Evolutionary conservation across 2,329 filamentous ascomycete species (phyloP).

Genomic region (Sphaerulina musiva): DNA sequence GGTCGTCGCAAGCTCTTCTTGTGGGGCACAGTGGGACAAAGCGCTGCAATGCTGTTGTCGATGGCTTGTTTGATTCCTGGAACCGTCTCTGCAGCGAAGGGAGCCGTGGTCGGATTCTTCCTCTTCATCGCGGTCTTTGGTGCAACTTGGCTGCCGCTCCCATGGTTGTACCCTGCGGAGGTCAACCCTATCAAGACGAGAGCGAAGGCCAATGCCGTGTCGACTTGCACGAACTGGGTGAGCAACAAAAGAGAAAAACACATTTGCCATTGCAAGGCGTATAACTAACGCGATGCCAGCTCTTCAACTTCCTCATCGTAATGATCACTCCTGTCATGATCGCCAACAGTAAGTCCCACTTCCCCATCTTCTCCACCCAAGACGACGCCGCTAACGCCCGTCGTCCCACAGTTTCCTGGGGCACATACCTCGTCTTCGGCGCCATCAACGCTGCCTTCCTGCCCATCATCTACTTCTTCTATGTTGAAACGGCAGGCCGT

Average conservation of each 20-base stretch:
- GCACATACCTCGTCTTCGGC: conserved; percentile 35
- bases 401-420: conserved; percentile 21
- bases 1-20: conserved; percentile 43
- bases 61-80: conserved; percentile 39
- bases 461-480: conserved; percentile 31
- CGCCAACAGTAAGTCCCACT: conserved; percentile 15
- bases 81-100: conserved; percentile 8
- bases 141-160: conserved; percentile 39
- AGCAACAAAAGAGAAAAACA: conserved; percentile 26
- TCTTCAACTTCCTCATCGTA: conserved; percentile 38
- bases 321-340: conserved; percentile 21
- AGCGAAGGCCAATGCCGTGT: conserved; percentile 49
- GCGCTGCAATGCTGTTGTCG: conserved; percentile 48
- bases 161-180: conserved; percentile 24
- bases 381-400: background rate
- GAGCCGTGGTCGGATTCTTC: conserved; percentile 55
- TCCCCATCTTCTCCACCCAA: background rate
- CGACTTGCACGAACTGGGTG: conserved; percentile 37
- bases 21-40: conserved; percentile 46
- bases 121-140: conserved; percentile 63
- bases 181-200: conserved; percentile 48
- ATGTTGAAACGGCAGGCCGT: conserved; percentile 31
- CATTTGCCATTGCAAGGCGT: background rate
- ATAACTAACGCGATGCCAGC: background rate
- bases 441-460: conserved; percentile 16